Conservation (phyloP, 2,329 filamentous ascomycete species). For the Phyllosticta capitalensis region DNA sequence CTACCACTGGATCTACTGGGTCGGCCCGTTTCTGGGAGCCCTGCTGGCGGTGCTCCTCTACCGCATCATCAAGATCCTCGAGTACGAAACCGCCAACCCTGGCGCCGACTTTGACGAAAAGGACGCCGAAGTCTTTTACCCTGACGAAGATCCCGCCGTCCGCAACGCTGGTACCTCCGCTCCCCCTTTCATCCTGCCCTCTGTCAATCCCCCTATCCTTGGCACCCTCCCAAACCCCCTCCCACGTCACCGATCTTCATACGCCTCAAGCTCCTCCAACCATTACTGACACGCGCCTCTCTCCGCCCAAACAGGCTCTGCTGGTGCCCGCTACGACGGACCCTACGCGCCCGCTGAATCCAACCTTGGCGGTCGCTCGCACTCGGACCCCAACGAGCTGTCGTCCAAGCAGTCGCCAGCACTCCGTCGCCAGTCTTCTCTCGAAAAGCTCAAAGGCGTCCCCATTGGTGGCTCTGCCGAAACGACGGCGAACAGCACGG, state of each 20-base stretch:
- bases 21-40: slow-evolving; percentile 38
- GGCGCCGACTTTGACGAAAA: slow-evolving; percentile 38
- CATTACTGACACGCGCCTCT: neutral
- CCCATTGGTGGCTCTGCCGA: neutral
- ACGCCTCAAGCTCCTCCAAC: neutral
- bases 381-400: neutral
- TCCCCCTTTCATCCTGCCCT: neutral
- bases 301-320: too few species aligned
- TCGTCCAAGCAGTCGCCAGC: neutral
- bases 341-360: neutral
- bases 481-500: neutral
- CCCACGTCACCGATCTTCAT: neutral
- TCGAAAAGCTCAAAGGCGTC: neutral
- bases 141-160: slow-evolving; percentile 24
- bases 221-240: neutral
- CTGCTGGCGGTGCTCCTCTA: slow-evolving; percentile 40
- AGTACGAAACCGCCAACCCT: slow-evolving; percentile 43
- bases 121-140: slow-evolving; percentile 27
- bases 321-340: neutral
- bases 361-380: neutral
- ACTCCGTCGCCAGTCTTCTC: neutral
- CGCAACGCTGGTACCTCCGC: neutral
- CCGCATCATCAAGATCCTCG: slow-evolving; percentile 38
- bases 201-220: neutral
- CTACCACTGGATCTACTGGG: slow-evolving; percentile 45